Percentiles rank a stretch among this genome's conserved stretches.
These are phyloP conservation scores for Ceratocystis lukuohia DNA, from an alignment of 2,329 filamentous ascomycete species.

Conservation along the genomic window DNA sequence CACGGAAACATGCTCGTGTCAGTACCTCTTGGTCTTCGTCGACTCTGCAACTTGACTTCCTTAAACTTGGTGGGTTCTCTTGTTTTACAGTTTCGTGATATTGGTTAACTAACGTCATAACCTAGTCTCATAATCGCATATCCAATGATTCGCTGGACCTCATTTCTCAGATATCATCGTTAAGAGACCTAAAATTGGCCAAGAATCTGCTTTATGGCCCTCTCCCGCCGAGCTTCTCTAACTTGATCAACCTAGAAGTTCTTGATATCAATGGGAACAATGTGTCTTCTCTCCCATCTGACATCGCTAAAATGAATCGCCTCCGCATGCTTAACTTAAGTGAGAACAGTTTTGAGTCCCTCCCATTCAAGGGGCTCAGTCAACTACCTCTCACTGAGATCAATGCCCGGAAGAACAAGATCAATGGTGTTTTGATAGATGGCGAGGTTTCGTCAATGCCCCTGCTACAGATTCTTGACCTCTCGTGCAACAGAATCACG, in stretches of 20 bases:
- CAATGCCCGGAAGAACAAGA: slow-evolving; percentile 61
- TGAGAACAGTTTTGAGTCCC: slow-evolving; percentile 58
- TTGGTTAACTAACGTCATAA: slow-evolving; percentile 18
- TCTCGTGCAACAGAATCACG: slow-evolving; percentile 61
- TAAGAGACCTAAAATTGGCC: slow-evolving; percentile 70
- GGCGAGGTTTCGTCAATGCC: slow-evolving; percentile 44
- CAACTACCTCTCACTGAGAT: slow-evolving; percentile 61
- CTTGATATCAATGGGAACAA: slow-evolving; percentile 74
- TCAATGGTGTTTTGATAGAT: slow-evolving; percentile 59
- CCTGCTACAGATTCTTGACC: slow-evolving; percentile 60
- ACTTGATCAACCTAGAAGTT: slow-evolving; percentile 57
- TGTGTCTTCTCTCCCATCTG: slow-evolving; percentile 55
- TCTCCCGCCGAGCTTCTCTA: slow-evolving; percentile 49
- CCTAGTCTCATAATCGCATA: slow-evolving; percentile 66
- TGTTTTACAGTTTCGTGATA: neutral
- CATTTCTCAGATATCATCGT: slow-evolving; percentile 55
- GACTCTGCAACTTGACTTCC: slow-evolving; percentile 59
- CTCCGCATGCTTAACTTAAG: slow-evolving; percentile 68
- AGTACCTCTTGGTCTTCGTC: slow-evolving; percentile 62
- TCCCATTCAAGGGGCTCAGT: slow-evolving; percentile 58
- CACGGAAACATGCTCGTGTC: slow-evolving; percentile 67
- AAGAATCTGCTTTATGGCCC: slow-evolving; percentile 61
- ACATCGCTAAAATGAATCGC: slow-evolving; percentile 50
- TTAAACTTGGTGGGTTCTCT: slow-evolving; percentile 57
- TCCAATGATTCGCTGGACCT: slow-evolving; percentile 57